Base-by-base conservation (phyloP, 2,329 filamentous ascomycete genomes). In the Plenodomus lindquistii region DNA sequence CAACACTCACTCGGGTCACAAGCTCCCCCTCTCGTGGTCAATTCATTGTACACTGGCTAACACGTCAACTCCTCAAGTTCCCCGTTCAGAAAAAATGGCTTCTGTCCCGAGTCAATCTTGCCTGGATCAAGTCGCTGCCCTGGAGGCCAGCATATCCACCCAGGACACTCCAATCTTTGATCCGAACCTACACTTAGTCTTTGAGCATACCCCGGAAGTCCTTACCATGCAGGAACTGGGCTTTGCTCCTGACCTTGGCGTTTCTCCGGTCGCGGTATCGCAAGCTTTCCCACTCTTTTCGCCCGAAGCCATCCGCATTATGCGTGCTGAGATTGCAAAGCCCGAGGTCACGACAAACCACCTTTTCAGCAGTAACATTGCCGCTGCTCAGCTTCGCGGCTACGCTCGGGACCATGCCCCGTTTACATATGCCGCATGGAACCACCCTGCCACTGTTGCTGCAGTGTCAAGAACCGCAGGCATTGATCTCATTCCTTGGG, bases 201-300 rank as follows among this genome's bases (percentile, higher is more conserved):
- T 79, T 66, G 73, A 77, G 43, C 65, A 77, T 13, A 77, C 80
- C 10, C 73, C 77, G 13, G 77, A 80, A 52, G 71, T 82, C 37
- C 71, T 82, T 57, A 81, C 76, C 16, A 87, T 87, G 84, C 76
- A 80, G 58, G 84, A 87, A 24, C 74, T 87, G 42, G 83, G 81
- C 2, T 80, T 81, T 35, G 63, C 75, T 2, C 75, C 81, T 29
- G 75, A 77, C 46, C 75, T 73, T 41, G 85, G 84, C 4, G 77
- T 88, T 20, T 88, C 85, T 1, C 78, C 79, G 1, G 75, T 84
- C 40, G 85, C 84, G 11, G 84, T 86, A 42, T 85, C 84, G 0
- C 81, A 86, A 48, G 84, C 85, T 0, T 88, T 88, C 65, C 76
- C 76, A 3, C 75, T 88, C 19, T 88, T 88, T 69, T 81, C 81